A percentile compares a stretch with the other conserved stretches of the same genome.
These are phyloP conservation scores for Neospora caninum DNA, from an alignment of 169 alveolate genomes.

Conservation along the genomic window DNA sequence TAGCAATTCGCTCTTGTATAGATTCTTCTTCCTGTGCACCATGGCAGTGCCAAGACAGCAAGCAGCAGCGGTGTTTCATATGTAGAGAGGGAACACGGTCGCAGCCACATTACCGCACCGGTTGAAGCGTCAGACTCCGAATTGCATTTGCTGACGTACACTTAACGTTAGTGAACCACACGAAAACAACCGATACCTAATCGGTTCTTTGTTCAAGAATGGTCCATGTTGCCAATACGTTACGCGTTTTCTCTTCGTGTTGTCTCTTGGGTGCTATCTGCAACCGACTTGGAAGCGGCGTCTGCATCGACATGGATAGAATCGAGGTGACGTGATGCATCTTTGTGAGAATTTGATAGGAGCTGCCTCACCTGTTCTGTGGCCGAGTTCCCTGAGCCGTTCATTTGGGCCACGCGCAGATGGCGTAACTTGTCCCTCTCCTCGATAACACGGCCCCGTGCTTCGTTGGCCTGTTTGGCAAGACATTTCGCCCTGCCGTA, in stretches of 20 bases:
- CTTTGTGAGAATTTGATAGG: neutral
- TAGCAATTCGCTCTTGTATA: conserved; percentile 10
- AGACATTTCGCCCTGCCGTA: conserved; percentile 76
- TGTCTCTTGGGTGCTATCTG: no score
- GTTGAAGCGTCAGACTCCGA: no score
- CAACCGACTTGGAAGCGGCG: no score
- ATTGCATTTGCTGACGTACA: no score
- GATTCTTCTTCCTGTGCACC: conserved; percentile 15
- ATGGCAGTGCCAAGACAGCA: neutral
- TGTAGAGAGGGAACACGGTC: neutral
- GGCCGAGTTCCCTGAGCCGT: neutral
- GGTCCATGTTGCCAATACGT: no score
- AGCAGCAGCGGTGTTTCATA: neutral
- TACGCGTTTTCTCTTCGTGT: no score
- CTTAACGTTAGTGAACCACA: no score
- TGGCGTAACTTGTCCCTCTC: neutral
- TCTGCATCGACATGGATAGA: no score
- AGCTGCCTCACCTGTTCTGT: neutral
- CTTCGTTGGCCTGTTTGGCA: conserved; percentile 77
- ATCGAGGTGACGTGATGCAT: no score
- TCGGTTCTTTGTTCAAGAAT: no score
- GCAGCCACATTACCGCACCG: no score
- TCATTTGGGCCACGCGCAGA: conserved; percentile 2
- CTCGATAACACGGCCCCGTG: conserved; percentile 75
- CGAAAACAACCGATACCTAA: no score